These are phyloP conservation scores for Sequoia sempervirens DNA, from an alignment of 75 land plant genomes.

Conservation along the genomic window DNA sequence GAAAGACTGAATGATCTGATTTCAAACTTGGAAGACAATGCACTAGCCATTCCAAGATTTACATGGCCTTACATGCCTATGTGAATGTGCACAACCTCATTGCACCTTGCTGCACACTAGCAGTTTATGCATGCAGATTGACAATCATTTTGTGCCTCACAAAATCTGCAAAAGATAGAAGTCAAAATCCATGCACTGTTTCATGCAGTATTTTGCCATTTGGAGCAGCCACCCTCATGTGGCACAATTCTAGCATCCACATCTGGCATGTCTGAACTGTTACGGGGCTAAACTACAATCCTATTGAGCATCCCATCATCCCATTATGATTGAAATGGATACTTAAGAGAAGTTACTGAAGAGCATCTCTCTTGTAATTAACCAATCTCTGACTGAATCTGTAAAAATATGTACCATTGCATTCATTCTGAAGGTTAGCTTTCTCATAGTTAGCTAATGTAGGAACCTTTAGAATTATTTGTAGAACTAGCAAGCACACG, in stretches of 20 bases:
- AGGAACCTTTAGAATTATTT: not conserved
- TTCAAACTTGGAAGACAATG: no score
- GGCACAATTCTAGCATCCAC: not conserved
- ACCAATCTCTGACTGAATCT: no score
- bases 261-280: not conserved
- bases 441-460: not conserved
- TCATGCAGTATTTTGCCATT: not conserved
- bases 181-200: not conserved
- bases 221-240: not conserved
- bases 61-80: no score
- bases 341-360: not conserved
- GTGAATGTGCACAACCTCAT: no score
- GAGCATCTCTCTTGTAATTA: not conserved
- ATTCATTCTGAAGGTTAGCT: not conserved
- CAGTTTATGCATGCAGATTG: no score
- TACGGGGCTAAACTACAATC: not conserved
- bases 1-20: no score
- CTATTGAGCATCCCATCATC: not conserved
- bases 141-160: no score
- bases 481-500: not conserved
- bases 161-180: not conserved
- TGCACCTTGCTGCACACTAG: no score
- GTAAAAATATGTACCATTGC: not conserved
- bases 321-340: not conserved
- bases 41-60: no score